Evolutionary conservation across 2,329 filamentous ascomycete species (phyloP), one percentile per base, ranked within the genome.

Genomic region (Colletotrichum musicola): DNA sequence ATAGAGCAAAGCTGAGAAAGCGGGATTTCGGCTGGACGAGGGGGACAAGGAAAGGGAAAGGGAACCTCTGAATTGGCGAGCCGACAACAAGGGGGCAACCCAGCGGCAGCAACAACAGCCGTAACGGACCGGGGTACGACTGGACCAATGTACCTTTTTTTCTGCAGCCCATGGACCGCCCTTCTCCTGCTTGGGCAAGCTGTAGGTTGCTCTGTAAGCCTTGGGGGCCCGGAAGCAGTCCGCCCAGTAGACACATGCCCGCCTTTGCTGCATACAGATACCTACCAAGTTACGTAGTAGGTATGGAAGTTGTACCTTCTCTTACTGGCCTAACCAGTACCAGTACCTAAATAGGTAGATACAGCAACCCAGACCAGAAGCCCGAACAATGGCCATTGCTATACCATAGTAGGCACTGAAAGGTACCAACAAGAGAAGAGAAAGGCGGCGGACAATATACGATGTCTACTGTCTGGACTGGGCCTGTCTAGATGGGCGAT

Each of bases 61-160:
- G 55, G 25, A 18, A 25, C 40, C 47, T 64, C 40, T 42, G 64
- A 30, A 68, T 55, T 68, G 62, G 65, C 65, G 55, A 60, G 49
- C 65, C 55, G 62, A 65, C 35, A 18, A 65, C 20, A 16, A 35
- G 55, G 65, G 65, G 49, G 22, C n/a, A 47, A 49, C 65, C 55
- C 44, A 30, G 62, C 49, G 65, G 42, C 27, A 27, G 30, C 44
- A 62, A 60, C 65, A 49, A 62, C 55, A 68, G 62, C 62, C 62
- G 62, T 68, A 51, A 65, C 54, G 65, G 62, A 56, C 49, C 12
- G n/a, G 46, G 61, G 49, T 35, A 9, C 30, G 16, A 38, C 12
- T 54, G 49, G 59, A 35, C 38, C 49, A 14, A 42, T 42, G 40
- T 42, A 42, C 40, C 40, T 42, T n/a, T 42, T n/a, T 42, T 14